Evolutionary conservation across 352 stramenopile genomes (phyloP), one percentile per base, ranked within the genome.

Genomic region (Lagenidium sp.): DNA sequence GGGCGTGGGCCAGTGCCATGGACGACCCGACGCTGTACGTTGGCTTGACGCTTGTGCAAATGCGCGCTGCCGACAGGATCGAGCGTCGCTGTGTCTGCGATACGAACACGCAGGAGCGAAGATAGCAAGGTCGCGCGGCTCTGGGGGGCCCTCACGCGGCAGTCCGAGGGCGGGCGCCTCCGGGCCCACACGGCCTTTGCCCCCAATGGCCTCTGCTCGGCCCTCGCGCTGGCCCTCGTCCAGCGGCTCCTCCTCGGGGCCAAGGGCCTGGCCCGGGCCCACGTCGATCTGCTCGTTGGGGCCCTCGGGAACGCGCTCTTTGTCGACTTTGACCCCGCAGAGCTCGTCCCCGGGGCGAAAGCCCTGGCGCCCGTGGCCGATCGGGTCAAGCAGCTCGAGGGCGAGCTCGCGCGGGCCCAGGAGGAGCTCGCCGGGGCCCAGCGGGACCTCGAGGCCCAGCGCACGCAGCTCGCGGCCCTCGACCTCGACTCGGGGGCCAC

Each of bases 201-300:
- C 13, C 72, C 68, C 6, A 87, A 85, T 45, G 43, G 57, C 2
- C 72, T 87, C 15, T 85, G 67, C 31, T 64, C 69, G 18, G 63
- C 68, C 6, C 44, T 90, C 8, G 85, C 60, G 35, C 44, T 90
- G 4, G 64, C 84, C 4, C 58, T 68, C 20, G 36, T 76, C 4
- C 47, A 61, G 15, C 57, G 74, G 50, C 49, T 79, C 26, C 26
- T 50, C 28, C 8, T 15, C 8, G 15, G 8, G 28, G 15, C 28
- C 28, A 32, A 13, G 8, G 28, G 8, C 8, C 15, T 15, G 15
- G 8, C 28, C 8, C 28, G 15, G 28, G 15, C 28, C 8, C 28
- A 32, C 8, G 8, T 8, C 28, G 28, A 13, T 8, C 28, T 32
- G 15, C 28, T 32, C 28, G n/a, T n/a, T n/a, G 28, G 28, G 8